Evolutionary conservation across 768 basidiomycete genomes (phyloP).

Genomic region (Calocybe gangraenosa): DNA sequence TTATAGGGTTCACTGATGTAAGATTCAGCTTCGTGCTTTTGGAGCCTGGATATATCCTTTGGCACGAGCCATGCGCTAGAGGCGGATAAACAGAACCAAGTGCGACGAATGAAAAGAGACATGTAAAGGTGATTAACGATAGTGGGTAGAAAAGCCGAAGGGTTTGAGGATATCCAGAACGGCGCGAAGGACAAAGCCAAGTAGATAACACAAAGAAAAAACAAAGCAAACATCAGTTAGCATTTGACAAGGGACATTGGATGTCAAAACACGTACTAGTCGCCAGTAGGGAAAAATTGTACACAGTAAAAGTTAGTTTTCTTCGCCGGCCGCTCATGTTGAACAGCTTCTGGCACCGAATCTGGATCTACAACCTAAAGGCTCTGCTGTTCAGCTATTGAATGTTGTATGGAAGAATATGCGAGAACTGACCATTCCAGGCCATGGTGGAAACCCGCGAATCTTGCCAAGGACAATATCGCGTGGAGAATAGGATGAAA

Average conservation of each 20-base stretch:
- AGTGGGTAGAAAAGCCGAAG: slow-evolving; percentile 3
- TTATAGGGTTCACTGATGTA: slow-evolving; percentile 78
- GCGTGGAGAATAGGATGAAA: slow-evolving; percentile 57
- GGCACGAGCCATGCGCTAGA: slow-evolving; percentile 78
- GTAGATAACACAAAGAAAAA: too few species aligned
- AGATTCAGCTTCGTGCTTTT: slow-evolving; percentile 75
- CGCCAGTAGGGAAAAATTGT: slow-evolving; percentile 90
- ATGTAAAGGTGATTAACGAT: slow-evolving; percentile 6
- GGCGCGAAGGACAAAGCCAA: too few species aligned
- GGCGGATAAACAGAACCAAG: too few species aligned
- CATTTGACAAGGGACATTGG: not conserved
- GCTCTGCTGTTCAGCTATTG: slow-evolving; percentile 3
- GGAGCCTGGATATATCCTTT: slow-evolving; percentile 79
- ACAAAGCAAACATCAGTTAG: too few species aligned
- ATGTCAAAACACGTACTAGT: slow-evolving; percentile 70
- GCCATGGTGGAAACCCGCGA: slow-evolving; percentile 95
- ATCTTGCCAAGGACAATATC: slow-evolving; percentile 92
- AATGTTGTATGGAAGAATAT: slow-evolving; percentile 9
- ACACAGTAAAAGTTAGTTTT: slow-evolving; percentile 67
- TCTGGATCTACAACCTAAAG: slow-evolving; percentile 78
- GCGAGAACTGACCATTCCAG: slow-evolving; percentile 71
- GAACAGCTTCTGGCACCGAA: slow-evolving; percentile 54
- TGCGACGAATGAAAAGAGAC: not conserved
- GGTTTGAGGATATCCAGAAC: too few species aligned
- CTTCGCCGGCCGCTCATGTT: slow-evolving; percentile 71